phyloP scores from a whole-genome alignment of 78 protist genomes.

The Emiliania huxleyi region DNA sequence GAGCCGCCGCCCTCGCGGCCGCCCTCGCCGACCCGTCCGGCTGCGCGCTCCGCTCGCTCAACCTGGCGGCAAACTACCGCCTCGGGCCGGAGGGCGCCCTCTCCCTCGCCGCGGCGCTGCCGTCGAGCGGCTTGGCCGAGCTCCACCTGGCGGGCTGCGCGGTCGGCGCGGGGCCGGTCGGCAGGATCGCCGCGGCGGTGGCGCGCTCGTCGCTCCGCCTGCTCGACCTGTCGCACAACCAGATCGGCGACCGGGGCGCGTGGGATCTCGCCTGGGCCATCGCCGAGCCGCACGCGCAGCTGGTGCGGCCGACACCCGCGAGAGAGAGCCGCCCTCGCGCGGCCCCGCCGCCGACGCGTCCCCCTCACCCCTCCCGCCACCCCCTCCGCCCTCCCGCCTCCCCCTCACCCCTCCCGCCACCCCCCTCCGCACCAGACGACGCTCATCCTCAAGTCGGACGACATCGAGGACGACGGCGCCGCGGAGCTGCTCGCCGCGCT shows the following conservation, averaged over 20 bases:
- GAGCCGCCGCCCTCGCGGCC: neutral
- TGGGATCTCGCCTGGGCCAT: slow-evolving; percentile 12
- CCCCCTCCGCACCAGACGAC: too few relatives aligned
- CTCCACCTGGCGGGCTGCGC: neutral
- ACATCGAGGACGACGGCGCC: slow-evolving; percentile 8
- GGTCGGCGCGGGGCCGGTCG: neutral
- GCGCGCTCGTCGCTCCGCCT: neutral
- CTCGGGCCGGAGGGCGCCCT: neutral
- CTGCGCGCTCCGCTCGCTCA: neutral
- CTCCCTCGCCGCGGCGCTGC: neutral
- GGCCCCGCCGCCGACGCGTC: too few relatives aligned
- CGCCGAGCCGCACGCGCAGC: neutral
- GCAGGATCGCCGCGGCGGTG: neutral
- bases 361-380: too few relatives aligned
- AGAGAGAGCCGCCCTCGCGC: too few relatives aligned
- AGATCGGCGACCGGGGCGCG: neutral
- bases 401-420: too few relatives aligned
- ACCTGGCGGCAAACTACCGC: neutral
- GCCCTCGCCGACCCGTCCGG: neutral
- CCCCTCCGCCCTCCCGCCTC: too few relatives aligned
- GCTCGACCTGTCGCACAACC: neutral
- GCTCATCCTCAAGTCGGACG: too few relatives aligned
- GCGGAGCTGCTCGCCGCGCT: neutral
- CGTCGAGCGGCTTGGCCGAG: neutral
- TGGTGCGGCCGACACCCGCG: neutral